Base-by-base conservation (phyloP, 139 green algal species). In the Pedinophyceae sp. region DNA sequence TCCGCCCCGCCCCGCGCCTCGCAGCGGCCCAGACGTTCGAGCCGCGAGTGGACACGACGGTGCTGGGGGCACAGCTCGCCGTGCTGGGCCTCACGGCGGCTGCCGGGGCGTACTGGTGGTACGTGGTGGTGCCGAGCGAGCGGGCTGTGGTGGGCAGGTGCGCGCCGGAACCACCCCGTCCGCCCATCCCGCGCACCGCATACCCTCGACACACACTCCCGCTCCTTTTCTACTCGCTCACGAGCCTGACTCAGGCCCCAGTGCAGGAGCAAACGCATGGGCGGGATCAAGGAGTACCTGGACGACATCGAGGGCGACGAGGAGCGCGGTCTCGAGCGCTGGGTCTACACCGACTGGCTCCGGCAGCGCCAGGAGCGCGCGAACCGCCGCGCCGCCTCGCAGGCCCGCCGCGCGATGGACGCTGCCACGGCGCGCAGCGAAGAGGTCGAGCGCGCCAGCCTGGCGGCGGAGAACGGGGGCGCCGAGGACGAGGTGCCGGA, bases 301-400 rank as follows among this genome's bases (percentile, higher is more conserved):
- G 49, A 55, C 23, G 49, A 55, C 16, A n/a, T 55, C 49, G 49
- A 55, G 23, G 23, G 23, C 22, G 23, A 30, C 49, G 49, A 55
- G 20, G 27, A 16, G 5, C 27, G 49, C 17, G 23, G 20, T 16
- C 49, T 55, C 4, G 49, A 55, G 49, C 49, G 49, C 20, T 55
- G 49, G 49, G 30, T 55, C 49, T 55, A 55, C 49, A 55, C 49
- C 4, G 49, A 55, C 24, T 55, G 24, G 23, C 49, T 28, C 5
- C 27, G 29, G 23, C n/a, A 55, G 49, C 27, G 49, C 16, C 39
- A 47, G 17, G 39, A 47, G 46, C 25, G 46, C 20, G 46, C 10
- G 10, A 16, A 7, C 20, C 25, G 46, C 10, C 25, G 46, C 20
- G 15, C 10, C 7, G 15, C 13, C 13, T 15, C 46, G 20, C 25